These are phyloP conservation scores for Curvularia verruculosa DNA, from an alignment of 2,329 filamentous ascomycete species.

Conservation along the genomic window DNA sequence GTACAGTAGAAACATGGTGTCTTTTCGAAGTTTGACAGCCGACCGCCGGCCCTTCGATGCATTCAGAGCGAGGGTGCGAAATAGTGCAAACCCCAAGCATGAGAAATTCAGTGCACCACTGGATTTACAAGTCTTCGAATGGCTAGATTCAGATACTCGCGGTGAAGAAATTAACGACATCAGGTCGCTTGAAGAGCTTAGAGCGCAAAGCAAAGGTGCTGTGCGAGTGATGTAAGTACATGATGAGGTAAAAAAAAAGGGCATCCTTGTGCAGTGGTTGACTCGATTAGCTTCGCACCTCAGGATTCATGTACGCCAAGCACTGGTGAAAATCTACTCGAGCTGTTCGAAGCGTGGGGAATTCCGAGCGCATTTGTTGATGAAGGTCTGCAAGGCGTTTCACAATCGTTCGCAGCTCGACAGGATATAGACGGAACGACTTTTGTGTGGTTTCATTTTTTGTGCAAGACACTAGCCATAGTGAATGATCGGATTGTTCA, in stretches of 20 bases:
- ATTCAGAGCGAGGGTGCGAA: conserved; percentile 10
- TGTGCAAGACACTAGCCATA: conserved; percentile 33
- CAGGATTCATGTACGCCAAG: conserved; percentile 23
- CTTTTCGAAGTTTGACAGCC: conserved; percentile 20
- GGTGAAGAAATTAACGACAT: conserved; percentile 14
- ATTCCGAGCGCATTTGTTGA: conserved; percentile 36
- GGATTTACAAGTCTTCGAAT: conserved; percentile 31
- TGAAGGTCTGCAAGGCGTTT: conserved; percentile 34
- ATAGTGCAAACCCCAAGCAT: not conserved
- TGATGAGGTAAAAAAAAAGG: too few relatives aligned
- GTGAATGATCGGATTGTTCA: conserved; percentile 17
- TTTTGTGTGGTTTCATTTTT: conserved; percentile 39
- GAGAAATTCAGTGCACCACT: not conserved
- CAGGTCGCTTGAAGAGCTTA: conserved; percentile 13
- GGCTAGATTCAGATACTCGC: conserved; percentile 18
- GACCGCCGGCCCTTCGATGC: conserved; percentile 19
- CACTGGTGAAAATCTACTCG: conserved; percentile 12
- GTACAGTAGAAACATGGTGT: conserved; percentile 10
- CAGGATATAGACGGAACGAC: conserved; percentile 23
- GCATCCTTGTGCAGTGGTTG: conserved; percentile 1
- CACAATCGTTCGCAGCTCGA: conserved; percentile 37
- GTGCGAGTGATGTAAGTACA: conserved; percentile 31
- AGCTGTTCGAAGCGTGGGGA: conserved; percentile 27
- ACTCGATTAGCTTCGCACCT: conserved; percentile 31
- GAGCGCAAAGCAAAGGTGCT: conserved; percentile 4